Conservation (phyloP, 1,139 yeast species). For the Trichomonascaceae sp. region DNA sequence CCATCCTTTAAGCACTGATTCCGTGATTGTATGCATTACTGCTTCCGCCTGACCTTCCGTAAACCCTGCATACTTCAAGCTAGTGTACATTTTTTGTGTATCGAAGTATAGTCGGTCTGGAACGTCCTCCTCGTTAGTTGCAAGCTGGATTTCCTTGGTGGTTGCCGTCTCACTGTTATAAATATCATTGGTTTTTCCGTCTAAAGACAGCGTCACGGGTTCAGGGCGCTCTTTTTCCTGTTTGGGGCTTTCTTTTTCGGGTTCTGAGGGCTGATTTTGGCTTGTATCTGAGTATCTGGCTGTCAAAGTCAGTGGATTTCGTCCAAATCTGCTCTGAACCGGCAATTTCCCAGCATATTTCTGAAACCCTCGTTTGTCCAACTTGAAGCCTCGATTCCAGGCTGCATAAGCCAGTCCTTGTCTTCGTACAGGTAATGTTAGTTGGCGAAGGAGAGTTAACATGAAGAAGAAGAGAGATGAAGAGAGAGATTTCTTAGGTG, state of each 20-base stretch:
- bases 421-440: background rate
- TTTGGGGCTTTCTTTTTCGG: background rate
- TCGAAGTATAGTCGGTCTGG: slow-evolving; percentile 28
- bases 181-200: background rate
- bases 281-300: background rate
- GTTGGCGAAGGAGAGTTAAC: background rate
- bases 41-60: slow-evolving; percentile 37
- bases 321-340: background rate
- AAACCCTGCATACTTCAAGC: slow-evolving; percentile 34
- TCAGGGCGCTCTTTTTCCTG: background rate
- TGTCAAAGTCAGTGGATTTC: background rate
- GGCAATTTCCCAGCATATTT: background rate
- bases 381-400: background rate
- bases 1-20: slow-evolving; percentile 38
- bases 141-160: slow-evolving; percentile 6
- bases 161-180: background rate
- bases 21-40: slow-evolving; percentile 35
- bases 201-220: background rate
- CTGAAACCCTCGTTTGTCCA: background rate
- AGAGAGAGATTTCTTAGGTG: background rate
- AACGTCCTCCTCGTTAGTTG: slow-evolving; percentile 4
- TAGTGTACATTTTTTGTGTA: slow-evolving; percentile 35
- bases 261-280: background rate
- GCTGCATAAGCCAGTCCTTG: background rate
- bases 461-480: background rate